phyloP scores from a whole-genome alignment of 2,329 filamentous ascomycete species.

The Beauveria scarabaeidicola region DNA sequence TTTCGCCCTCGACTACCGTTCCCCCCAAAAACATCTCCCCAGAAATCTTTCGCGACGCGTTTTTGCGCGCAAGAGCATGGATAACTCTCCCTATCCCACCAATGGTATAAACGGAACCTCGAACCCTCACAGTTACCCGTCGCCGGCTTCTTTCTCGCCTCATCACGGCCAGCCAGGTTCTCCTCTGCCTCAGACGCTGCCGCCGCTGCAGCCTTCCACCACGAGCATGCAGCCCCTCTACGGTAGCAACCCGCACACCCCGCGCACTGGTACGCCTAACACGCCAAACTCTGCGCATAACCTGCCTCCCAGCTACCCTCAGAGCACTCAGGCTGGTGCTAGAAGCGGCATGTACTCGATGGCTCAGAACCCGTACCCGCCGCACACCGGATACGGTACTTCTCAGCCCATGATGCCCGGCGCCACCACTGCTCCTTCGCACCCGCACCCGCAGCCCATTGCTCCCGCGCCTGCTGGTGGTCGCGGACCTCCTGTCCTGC shows the following conservation, averaged over 20 bases:
- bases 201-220: slow-evolving; percentile 43
- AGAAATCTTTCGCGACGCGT: slow-evolving; percentile 23
- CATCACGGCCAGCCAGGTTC: slow-evolving; percentile 42
- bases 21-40: slow-evolving; percentile 15
- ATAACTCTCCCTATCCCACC: slow-evolving; percentile 45
- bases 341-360: slow-evolving; percentile 46
- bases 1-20: slow-evolving; percentile 7
- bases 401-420: slow-evolving; percentile 58
- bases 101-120: slow-evolving; percentile 48
- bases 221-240: slow-evolving; percentile 39
- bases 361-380: slow-evolving; percentile 47
- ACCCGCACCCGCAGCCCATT: slow-evolving; percentile 69
- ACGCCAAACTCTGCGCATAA: slow-evolving; percentile 47
- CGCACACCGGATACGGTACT: slow-evolving; percentile 46
- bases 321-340: slow-evolving; percentile 38
- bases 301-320: slow-evolving; percentile 45
- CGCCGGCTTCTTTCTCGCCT: slow-evolving; percentile 42
- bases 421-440: slow-evolving; percentile 56
- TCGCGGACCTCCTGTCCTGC: slow-evolving; percentile 50
- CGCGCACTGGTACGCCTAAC: slow-evolving; percentile 55
- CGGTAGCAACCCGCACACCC: slow-evolving; percentile 52
- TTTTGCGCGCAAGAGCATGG: slow-evolving; percentile 38
- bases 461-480: slow-evolving; percentile 58
- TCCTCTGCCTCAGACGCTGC: slow-evolving; percentile 45
- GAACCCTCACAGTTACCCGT: slow-evolving; percentile 41